Evolutionary conservation across 2,329 filamentous ascomycete genomes (phyloP), one percentile per base, ranked within the genome.

Genomic region (Microdochium bolleyi): DNA sequence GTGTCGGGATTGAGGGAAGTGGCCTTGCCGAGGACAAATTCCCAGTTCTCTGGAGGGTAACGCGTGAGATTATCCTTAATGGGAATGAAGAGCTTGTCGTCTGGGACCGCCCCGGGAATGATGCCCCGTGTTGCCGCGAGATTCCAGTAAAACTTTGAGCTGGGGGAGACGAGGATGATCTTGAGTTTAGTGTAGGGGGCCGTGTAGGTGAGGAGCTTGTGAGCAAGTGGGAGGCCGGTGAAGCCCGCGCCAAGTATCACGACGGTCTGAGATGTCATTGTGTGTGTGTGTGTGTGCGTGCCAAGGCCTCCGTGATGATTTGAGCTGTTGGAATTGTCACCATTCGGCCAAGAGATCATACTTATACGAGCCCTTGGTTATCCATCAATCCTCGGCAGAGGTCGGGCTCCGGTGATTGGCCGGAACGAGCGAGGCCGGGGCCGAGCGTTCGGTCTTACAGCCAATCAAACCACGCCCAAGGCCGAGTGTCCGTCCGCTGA

Each of bases 1-100:
- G 55, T 55, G 2, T 63, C 63, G 0, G 72, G 63, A 48, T 77
- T 72, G 3, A 82, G 61, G 11, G 60, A 57, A 13, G 70, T 64
- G 44, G 80, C 80, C 34, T 68, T 68, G 48, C 76, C 80, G 38
- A 71, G 58, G 24, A 84, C 63, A 58, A 80, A 76, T 60, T 81
- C 76, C 58, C 82, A 83, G 51, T 70, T 68, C 24, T 63, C 64
- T 2, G 65, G 52, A 0, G 74, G 66, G 58, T 80, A 82, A 44
- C 73, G 65, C 22, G 70, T 62, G 63, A 83, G 82, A 14, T 66
- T 68, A 5, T 74, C 69, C 8, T 64, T 64, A 52, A 73, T 65
- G 4, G 67, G 61, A 49, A 62, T 58, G 57, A 75, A 68, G 53
- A 73, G 60, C 52, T 70, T 64, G 16, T 70, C 69, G 53, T 79